phyloP scores from a whole-genome alignment of 176 grass and related monocot species.

The Carex littledalei region DNA sequence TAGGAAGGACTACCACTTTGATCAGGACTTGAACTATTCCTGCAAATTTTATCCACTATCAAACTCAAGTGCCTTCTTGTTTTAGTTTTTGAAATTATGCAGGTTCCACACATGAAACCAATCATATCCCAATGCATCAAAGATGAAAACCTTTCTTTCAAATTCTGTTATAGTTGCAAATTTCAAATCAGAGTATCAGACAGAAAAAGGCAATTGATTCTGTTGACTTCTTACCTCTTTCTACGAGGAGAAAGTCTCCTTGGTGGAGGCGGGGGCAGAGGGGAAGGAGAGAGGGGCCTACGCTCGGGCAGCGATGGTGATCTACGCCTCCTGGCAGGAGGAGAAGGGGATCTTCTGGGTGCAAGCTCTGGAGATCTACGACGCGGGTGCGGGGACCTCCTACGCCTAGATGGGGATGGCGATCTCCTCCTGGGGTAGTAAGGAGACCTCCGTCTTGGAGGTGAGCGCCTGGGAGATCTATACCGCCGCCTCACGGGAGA shows the following conservation, averaged over 20 bases:
- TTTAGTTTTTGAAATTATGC: background rate
- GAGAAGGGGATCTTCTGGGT: constrained; percentile 50
- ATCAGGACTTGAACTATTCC: constrained; percentile 52
- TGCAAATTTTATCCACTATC: constrained; percentile 22
- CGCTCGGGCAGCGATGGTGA: constrained; percentile 32
- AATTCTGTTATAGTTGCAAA: background rate
- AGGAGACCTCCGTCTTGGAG: constrained; percentile 46
- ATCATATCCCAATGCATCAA: background rate
- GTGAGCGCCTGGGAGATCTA: constrained; percentile 40
- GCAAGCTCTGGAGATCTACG: constrained; percentile 44
- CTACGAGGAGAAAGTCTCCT: constrained; percentile 28
- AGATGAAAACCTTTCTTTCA: background rate
- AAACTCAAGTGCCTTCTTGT: background rate
- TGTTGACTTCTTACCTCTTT: constrained; percentile 35
- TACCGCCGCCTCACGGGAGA: constrained; percentile 54
- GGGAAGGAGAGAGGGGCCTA: constrained; percentile 39
- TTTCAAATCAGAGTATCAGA: constrained; percentile 22
- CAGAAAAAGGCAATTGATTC: background rate
- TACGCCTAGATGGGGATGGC: constrained; percentile 48
- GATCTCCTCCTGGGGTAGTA: constrained; percentile 33
- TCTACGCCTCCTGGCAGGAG: constrained; percentile 29
- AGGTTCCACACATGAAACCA: background rate
- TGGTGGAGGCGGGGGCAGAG: constrained; percentile 12
- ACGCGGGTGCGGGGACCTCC: background rate
- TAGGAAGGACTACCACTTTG: constrained; percentile 45